Percentiles rank a stretch among this genome's conserved stretches.
Conservation (phyloP, 768 basidiomycete species). For the Leccinum fibrillosum region DNA sequence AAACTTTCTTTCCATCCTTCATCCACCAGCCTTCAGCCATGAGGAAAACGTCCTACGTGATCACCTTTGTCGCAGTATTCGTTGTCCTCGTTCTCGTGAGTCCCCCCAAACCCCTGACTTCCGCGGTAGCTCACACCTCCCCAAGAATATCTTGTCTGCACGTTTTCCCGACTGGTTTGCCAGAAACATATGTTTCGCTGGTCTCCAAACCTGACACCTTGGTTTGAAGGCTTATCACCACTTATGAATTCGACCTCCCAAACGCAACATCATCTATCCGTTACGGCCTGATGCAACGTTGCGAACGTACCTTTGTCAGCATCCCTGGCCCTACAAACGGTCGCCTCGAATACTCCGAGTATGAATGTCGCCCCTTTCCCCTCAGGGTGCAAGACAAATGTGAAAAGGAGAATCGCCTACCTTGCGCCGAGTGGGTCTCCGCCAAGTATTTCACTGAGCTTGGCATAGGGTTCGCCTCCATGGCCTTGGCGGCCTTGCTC, state of each 20-base stretch:
- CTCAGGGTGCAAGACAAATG: conserved; percentile 44
- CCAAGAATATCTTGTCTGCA: conserved; percentile 56
- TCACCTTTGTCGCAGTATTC: conserved; percentile 57
- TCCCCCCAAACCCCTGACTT: neutral
- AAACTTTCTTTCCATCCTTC: neutral
- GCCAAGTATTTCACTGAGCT: conserved; percentile 67
- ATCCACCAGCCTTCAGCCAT: conserved; percentile 31
- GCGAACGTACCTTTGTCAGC: conserved; percentile 48
- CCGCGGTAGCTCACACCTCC: neutral
- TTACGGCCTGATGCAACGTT: conserved; percentile 59
- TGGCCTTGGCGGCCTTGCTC: conserved; percentile 55
- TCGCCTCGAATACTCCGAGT: conserved; percentile 49
- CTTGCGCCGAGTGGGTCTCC: conserved; percentile 70
- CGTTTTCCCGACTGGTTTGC: conserved; percentile 64
- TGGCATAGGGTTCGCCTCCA: conserved; percentile 58
- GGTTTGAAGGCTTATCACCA: conserved; percentile 40
- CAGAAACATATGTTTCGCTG: conserved; percentile 15
- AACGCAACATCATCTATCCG: conserved; percentile 46
- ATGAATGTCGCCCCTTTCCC: conserved; percentile 67
- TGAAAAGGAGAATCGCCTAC: conserved; percentile 49
- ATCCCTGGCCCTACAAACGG: conserved; percentile 45
- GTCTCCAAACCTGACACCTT: conserved; percentile 21
- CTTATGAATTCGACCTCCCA: conserved; percentile 38
- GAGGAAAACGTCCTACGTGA: conserved; percentile 67
- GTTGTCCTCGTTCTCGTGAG: conserved; percentile 52